phyloP scores from a whole-genome alignment of 2,329 filamentous ascomycete genomes.

The Stagonosporopsis vannaccii region DNA sequence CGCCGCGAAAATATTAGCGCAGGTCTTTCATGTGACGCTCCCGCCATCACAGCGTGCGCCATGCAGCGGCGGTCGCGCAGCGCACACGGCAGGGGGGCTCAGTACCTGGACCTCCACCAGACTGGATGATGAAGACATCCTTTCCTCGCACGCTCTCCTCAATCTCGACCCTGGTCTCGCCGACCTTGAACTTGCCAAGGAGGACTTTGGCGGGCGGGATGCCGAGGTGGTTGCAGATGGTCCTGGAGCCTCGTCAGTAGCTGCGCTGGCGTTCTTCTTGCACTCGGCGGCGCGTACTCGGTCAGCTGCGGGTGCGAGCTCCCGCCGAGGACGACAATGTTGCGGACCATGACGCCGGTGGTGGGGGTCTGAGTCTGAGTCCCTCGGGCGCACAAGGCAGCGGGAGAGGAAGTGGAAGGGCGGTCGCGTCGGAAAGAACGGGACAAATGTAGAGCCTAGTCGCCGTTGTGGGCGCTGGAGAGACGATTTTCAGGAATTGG shows the following conservation, averaged over 20 bases:
- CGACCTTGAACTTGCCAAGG: conserved; percentile 90
- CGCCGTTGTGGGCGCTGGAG: conserved; percentile 35
- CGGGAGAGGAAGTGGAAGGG: conserved; percentile 14
- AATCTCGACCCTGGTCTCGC: conserved; percentile 94
- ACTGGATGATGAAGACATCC: conserved; percentile 97
- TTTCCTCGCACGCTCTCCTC: conserved; percentile 96
- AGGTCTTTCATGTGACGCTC: conserved; percentile 10
- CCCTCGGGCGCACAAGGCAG: conserved; percentile 16
- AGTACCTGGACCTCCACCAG: conserved; percentile 74
- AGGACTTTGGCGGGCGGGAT: conserved; percentile 85
- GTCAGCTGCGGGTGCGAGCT: conserved; percentile 90
- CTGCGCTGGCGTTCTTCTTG: not conserved
- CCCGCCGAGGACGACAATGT: conserved; percentile 91
- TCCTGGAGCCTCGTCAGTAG: conserved; percentile 44
- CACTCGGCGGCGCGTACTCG: conserved; percentile 53
- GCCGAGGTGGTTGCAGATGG: conserved; percentile 86
- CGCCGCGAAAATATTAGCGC: conserved; percentile 27
- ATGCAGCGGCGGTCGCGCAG: not conserved
- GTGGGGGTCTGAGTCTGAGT: conserved; percentile 16
- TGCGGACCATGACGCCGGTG: conserved; percentile 76
- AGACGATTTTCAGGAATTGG: conserved; percentile 40
- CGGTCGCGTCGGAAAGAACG: conserved; percentile 11
- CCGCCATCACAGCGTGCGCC: not conserved
- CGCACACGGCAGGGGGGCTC: not conserved
- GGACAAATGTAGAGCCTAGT: conserved; percentile 20